These are phyloP conservation scores for Tuber indicum DNA, from an alignment of 495 filamentous ascomycete species.

Conservation along the genomic window DNA sequence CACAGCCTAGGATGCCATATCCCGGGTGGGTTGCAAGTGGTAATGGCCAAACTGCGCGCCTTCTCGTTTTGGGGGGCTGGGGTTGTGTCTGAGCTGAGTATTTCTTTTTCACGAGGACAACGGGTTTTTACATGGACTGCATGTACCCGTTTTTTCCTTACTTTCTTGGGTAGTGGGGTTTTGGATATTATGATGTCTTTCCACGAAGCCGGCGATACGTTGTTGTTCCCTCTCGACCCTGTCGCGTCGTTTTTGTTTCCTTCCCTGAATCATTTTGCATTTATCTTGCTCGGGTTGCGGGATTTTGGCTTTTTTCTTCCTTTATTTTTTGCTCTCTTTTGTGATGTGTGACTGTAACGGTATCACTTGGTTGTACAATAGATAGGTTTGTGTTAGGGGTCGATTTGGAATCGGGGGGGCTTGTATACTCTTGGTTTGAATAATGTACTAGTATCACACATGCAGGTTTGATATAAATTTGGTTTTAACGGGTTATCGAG, in stretches of 20 bases:
- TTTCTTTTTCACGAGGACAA: constrained; percentile 7
- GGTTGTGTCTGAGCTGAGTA: not conserved
- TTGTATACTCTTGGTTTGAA: not conserved
- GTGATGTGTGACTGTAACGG: not conserved
- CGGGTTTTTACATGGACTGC: constrained; percentile 8
- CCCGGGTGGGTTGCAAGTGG: not conserved
- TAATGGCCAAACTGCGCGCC: not conserved
- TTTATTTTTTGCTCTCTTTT: not conserved
- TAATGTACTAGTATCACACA: not conserved
- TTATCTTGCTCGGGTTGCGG: not conserved
- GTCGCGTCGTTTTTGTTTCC: not conserved
- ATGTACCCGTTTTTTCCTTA: constrained; percentile 9
- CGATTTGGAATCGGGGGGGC: not conserved
- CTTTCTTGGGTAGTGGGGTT: constrained; percentile 12
- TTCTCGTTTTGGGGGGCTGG: not conserved
- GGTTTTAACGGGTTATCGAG: not conserved
- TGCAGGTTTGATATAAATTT: not conserved
- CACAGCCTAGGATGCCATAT: not conserved
- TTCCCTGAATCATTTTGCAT: not conserved
- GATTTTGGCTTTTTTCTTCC: constrained; percentile 2
- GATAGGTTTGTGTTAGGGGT: not conserved
- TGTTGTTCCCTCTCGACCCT: not conserved
- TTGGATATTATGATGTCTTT: constrained; percentile 9
- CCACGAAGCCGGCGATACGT: not conserved
- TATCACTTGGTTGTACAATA: not conserved